Base-by-base conservation (phyloP, 306 rosid genomes). In the Ammopiptanthus mongolicus region DNA sequence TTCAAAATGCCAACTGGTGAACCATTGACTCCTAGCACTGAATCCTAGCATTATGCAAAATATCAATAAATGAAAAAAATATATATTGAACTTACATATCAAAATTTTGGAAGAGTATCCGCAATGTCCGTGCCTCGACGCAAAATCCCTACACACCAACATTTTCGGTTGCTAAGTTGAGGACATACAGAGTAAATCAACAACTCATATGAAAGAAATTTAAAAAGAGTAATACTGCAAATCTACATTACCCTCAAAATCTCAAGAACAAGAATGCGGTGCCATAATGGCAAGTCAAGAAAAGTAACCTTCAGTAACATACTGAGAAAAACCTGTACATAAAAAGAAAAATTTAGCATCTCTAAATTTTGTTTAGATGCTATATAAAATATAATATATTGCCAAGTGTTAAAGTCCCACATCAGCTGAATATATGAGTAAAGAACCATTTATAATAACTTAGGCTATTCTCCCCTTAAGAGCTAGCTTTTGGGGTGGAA, bases 181-280 rank as follows among this genome's bases (percentile, higher is more conserved):
- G 18, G 37, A 65, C 63, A 58, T 44, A 34, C 25, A 56, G 10
- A 62, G 59, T 21, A 29, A 66, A 73, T 48, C 52, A 69, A 73
- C 65, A 51, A 75, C 79, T 78, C 71, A 71, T 4, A 73, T 6
- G 46, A 80, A 71, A 42, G 50, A 29, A 74, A 39, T 23, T 22
- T 25, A 57, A 55, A 56, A 25, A 41, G 25, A 50, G 71, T 13
- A 58, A 44, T 29, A 65, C 59, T 46, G 70, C 73, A 80, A 19
- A 63, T 58, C 28, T 31, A 81, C 60, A 56, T 90, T 94, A 94
- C 98, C 98, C 97, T 88, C 84, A 94, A 80, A 81, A 91, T 89
- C 87, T 94, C 98, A 62, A 94, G 98, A 84, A 94, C 97, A 82
- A 94, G 98, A 86, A 94, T 94, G 78, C 97, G 96, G 80, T 94